Conservation (phyloP, 2,329 filamentous ascomycete genomes). For the Biscogniauxia mediterranea region DNA sequence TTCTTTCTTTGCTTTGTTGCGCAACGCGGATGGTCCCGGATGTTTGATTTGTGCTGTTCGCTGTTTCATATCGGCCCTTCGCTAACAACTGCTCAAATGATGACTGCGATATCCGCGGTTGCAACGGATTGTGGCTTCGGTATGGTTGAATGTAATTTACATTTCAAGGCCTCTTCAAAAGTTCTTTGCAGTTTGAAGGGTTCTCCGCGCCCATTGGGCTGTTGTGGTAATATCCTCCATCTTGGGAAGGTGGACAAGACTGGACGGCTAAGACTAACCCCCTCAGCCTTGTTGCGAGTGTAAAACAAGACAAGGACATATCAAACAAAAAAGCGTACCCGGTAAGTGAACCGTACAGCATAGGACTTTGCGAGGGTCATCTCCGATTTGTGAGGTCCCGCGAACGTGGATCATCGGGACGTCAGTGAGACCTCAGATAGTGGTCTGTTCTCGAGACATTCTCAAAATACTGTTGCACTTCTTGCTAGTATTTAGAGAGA, state of each 20-base stretch:
- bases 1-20: not conserved
- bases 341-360: slow-evolving; percentile 7
- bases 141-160: not conserved
- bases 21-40: not conserved
- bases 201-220: slow-evolving; percentile 3
- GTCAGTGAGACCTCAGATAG: slow-evolving; percentile 14
- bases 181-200: not conserved
- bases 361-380: slow-evolving; percentile 5
- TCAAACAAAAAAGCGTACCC: slow-evolving; percentile 12
- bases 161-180: not conserved
- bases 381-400: slow-evolving; percentile 13
- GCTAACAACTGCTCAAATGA: not conserved
- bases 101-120: not conserved
- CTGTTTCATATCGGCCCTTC: not conserved
- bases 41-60: not conserved
- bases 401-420: slow-evolving; percentile 17
- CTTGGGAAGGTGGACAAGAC: not conserved
- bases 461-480: slow-evolving; percentile 8
- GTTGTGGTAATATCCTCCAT: not conserved
- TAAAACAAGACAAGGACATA: slow-evolving; percentile 12
- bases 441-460: slow-evolving; percentile 6
- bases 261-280: not conserved
- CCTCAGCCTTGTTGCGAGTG: slow-evolving; percentile 14
- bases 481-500: slow-evolving; percentile 2
- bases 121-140: not conserved